Evolutionary conservation across 306 rosid genomes (phyloP), one percentile per base, ranked within the genome.

Genomic region (Begonia fuchsioides): DNA sequence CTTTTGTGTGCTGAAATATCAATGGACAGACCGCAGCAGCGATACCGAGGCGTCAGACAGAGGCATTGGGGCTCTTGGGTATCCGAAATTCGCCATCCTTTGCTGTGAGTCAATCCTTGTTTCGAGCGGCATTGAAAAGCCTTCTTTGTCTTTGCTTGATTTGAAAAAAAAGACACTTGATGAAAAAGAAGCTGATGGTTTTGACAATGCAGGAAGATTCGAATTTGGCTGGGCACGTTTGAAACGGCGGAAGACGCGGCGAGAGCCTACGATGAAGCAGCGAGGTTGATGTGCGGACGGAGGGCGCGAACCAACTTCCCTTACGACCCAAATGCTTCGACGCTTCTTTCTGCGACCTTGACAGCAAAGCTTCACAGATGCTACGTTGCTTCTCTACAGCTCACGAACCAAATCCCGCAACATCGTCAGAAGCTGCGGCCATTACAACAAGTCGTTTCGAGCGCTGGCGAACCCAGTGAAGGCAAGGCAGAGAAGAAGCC

Each of bases 1-100:
- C 50, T 55, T 55, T 32, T 47, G 9, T 3, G 13, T 17, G 19
- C 20, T 9, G 17, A 53, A 1, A 35, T 68, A 9, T 45, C 57
- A 63, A 88, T 88, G 96, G 94, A 86, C 32, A 81, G 94, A 62
- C 85, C 93, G 35, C 94, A 83, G 70, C 96, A 88, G 68, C 73
- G 96, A 39, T 88, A 73, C 56, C 79, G 96, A 78, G 96, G 96
- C 14, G 96, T 88, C 46, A 81, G 96, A 70, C 96, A 88, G 69
- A 76, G 96, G 79, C 96, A 88, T 49, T 88, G 96, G 96, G 96
- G 96, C 49, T 88, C 96, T 47, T 88, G 96, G 96, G 96, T 88
- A 45, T 83, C 96, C 1, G 96, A 88, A 67, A 88, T 88, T 72
- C 87, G 96, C 43, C 96, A 88, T 58, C 96, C 96, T 39, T 71